Base-by-base conservation (phyloP, 1,139 yeast genomes). In the Scheffersomyces segobiensis region DNA sequence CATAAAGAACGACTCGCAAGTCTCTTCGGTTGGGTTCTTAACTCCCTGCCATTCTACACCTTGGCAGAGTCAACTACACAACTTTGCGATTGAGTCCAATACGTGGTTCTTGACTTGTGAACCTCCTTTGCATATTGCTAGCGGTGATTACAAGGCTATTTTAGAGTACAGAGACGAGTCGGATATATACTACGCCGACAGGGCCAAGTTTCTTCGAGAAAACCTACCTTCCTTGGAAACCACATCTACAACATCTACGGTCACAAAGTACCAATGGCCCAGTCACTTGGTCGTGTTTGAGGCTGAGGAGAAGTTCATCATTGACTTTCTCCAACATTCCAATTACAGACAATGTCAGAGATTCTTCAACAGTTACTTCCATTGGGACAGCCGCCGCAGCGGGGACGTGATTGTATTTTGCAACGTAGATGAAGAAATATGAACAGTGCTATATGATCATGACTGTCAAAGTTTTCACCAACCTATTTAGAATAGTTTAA, bases 11-110 rank as follows among this genome's bases (percentile, higher is more conserved):
- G 75, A 81, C 14, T 73, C 80, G 0, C 65, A 69, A 1, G 78
- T 85, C 5, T 63, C 72, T 0, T 81, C 89, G 3, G 76, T 93
- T 51, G 97, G 97, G 0, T 89, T 95, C 63, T 71, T 96, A 20
- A 91, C 93, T 69, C 99, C 99, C 0, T 96, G 99, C 67, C 99
- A 96, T 71, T 93, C 98, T 0, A 93, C 98, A 0, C 99, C 99
- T 2, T 91, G 97, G 89, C 97, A 92, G 68, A 85, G 96, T 48
- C 87, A 89, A 67, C 73, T 96, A 52, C 97, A 93, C 67, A 74
- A 89, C 24, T 71, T 76, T 7, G 81, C 80, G 19, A 71, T 85
- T 3, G 70, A 73, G 3, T 72, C 58, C 1, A 53, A 24, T 14
- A 63, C 77, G 1, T 91, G 97, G 97, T 88, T 89, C 60, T 77